phyloP scores from a whole-genome alignment of 495 filamentous ascomycete genomes.

The Lineolata rhizophorae region DNA sequence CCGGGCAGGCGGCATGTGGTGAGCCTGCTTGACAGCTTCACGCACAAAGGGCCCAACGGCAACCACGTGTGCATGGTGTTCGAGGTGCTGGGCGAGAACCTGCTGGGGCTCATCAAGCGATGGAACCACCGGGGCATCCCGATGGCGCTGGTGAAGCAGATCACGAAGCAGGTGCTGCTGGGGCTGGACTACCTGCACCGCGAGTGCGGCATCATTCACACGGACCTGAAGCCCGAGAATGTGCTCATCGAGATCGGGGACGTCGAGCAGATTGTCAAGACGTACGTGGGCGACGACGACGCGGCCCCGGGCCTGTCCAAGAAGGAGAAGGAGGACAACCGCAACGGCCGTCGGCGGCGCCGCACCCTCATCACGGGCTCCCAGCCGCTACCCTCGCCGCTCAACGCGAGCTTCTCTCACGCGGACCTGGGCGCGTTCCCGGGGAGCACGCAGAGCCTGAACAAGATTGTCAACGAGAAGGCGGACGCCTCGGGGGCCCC shows the following conservation, averaged over 20 bases:
- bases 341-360: slow-evolving; percentile 79
- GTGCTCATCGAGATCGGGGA: slow-evolving; percentile 98
- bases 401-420: slow-evolving; percentile 76
- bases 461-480: slow-evolving; percentile 56
- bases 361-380: slow-evolving; percentile 92
- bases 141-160: slow-evolving; percentile 90
- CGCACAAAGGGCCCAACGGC: slow-evolving; percentile 92
- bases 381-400: slow-evolving; percentile 83
- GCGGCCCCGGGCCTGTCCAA: slow-evolving; percentile 39
- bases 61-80: slow-evolving; percentile 99
- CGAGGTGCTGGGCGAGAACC: slow-evolving; percentile 88
- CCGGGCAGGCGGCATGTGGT: slow-evolving; percentile 89
- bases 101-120: slow-evolving; percentile 87
- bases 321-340: slow-evolving; percentile 64
- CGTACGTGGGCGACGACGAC: slow-evolving; percentile 79
- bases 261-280: slow-evolving; percentile 89
- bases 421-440: slow-evolving; percentile 40
- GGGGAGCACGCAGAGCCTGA: slow-evolving; percentile 50
- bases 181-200: slow-evolving; percentile 91
- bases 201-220: slow-evolving; percentile 98
- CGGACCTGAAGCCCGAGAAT: slow-evolving; percentile 94
- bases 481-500: slow-evolving; percentile 14
- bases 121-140: slow-evolving; percentile 97
- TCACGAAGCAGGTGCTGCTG: slow-evolving; percentile 91
- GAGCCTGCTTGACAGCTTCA: slow-evolving; percentile 86